Base-by-base conservation (phyloP, 2,329 filamentous ascomycete genomes). In the Fonsecaea nubica region DNA sequence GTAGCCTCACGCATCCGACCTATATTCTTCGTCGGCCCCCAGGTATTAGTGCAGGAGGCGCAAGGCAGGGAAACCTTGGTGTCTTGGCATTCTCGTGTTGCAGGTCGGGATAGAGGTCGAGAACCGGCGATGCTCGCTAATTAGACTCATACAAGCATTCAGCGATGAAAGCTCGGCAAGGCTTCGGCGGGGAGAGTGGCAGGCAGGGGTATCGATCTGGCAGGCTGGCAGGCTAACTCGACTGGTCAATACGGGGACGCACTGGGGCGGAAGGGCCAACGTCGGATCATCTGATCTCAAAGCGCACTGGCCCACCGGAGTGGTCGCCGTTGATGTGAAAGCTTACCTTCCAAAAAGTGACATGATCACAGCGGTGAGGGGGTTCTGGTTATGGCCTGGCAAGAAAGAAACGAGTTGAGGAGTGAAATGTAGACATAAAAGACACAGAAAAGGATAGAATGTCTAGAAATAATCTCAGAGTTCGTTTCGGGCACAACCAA, bases 91-190 rank as follows among this genome's bases (percentile, higher is more conserved):
- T n/a, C 40, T 42, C 40, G 40, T 42, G 15, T 42, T n/a, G 40
- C 15, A 42, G 40, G 18, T n/a, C 15, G 13, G 40, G 13, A 42
- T 5, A 42, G n/a, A n/a, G 40, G 40, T n/a, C 40, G 40, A 42
- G 40, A 42, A 18, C 40, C 40, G 13, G 4, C 40, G 40, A 42
- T 3, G n/a, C 40, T 42, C 15, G 40, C 40, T n/a, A 42, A n/a
- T 42, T 42, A 42, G 40, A 13, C 40, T 42, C 40, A 42, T 42
- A n/a, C 40, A 42, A 42, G 40, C 40, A 42, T 18, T 42, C 40
- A n/a, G 13, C 18, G 4, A 42, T 10, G 10, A 42, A n/a, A 6
- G 8, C 40, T 42, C 40, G 40, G 40, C 40, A 42, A 42, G 40
- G 40, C 40, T 42, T 42, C 40, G 40, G 40, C 40, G 5, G 4